Evolutionary conservation across 306 rosid genomes (phyloP), one percentile per base, ranked within the genome.

Genomic region (Fragaria iinumae): DNA sequence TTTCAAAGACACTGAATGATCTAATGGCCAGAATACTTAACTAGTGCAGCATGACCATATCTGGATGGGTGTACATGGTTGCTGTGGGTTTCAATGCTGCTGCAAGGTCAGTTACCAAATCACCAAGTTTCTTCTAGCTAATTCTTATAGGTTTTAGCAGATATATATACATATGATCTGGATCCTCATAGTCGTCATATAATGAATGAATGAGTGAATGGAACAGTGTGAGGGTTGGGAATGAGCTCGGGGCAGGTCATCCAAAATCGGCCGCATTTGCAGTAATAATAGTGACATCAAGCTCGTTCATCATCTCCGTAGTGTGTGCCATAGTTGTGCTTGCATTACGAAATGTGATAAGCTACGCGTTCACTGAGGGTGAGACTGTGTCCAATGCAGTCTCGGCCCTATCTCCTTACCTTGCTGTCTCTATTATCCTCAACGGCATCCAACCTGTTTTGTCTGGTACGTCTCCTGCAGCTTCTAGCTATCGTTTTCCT

Each of bases 31-130:
- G 44, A 6, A 39, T 5, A 72, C 16, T 53, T 72, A 5, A 14
- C 44, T 39, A 5, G n/a, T 75, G 77, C 88, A 88, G 89, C 77
- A 83, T 82, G 86, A 38, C 82, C 5, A 75, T 88, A 27, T 47
- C 75, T 34, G 91, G 89, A 48, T 79, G 83, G 88, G 78, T 81
- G 39, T 77, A 1, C 81, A 81, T 81, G 89, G 76, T 83, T 6
- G 48, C 91, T 7, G 83, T 81, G 53, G 91, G 91, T 3, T 88
- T 88, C 82, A 88, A 88, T 67, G 91, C 91, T 0, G 91, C 88
- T 11, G 91, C 89, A 27, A 86, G 91, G 91, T 88, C 11, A 36
- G 75, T 59, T 11, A 25, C 17, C 34, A 25, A 59, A 4, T 56
- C 14, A 9, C 21, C 2, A 17, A 44, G 52, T 47, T 47, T 47